Evolutionary conservation across 2,329 filamentous ascomycete genomes (phyloP), one percentile per base, ranked within the genome.

Genomic region (Phialophora tarda): DNA sequence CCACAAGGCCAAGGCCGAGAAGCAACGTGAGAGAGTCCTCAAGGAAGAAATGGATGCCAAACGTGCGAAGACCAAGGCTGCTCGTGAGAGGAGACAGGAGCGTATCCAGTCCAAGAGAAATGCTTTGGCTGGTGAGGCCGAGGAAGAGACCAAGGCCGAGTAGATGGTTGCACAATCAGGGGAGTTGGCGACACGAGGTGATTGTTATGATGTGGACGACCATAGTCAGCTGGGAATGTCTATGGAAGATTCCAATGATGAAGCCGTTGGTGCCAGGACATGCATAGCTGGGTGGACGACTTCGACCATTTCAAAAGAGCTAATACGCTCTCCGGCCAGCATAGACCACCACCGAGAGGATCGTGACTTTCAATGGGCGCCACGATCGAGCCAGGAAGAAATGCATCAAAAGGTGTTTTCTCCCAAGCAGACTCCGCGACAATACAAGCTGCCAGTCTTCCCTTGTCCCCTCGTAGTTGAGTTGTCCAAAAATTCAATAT

Each of bases 21-120:
- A 96, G 88, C 88, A 89, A 74, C 95, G 95, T 84, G 95, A 98
- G 91, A 89, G 89, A 85, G 84, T 89, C 79, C 89, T 99, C 84
- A 94, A 96, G 91, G 93, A 98, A 82, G 93, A 98, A 88, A 99
- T 99, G 95, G 95, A 98, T 82, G 92, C 91, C 87, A 98, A 97
- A 90, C 93, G 95, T 86, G 92, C 93, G 83, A 97, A 97, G 93
- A 98, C 93, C 89, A 98, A 97, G 93, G 95, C 95, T 81, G 95
- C 95, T 78, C 93, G 95, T 85, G 95, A 98, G 91, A 91, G 95
- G 87, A 95, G 95, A 90, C 84, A 89, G 84, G 92, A 97, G 88
- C 91, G 96, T 84, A 88, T 90, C 82, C 83, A 86, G 81, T 89
- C 91, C 82, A 99, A 99, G 94, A 89, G 93, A 82, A 90, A 88